Evolutionary conservation across 2,329 filamentous ascomycete genomes (phyloP), one percentile per base, ranked within the genome.

Genomic region (Ceratocystis colombiana): DNA sequence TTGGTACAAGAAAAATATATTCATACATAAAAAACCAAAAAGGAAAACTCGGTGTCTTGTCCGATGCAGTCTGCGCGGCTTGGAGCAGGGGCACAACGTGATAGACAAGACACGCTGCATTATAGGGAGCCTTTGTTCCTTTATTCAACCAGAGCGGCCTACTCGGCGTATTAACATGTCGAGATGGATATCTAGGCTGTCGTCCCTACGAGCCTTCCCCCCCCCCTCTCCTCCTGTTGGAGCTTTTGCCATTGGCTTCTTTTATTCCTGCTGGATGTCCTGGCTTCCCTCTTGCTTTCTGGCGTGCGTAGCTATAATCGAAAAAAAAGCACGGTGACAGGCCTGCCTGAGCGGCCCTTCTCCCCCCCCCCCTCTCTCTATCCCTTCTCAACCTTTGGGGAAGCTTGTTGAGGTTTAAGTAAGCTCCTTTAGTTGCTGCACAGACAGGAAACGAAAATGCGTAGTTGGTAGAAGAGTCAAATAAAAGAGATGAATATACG

Each of bases 1-100:
- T 59, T 59, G 55, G 55, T 17, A 64, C 62, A 37, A 64, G 46
- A 37, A 64, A 63, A 64, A 53, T 64, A 30, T 64, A 62, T 30
- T 28, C 44, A 55, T 53, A 50, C 46, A 20, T 28, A 8, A 64
- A 64, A 53, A 45, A 48, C 45, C 30, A 62, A 2, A n/a, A 15
- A 15, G 20, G 28, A 45, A 22, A 55, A 46, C 30, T 15, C 3
- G n/a, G 28, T 17, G 1, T 57, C 22, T 57, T 33, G 22, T 28
- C 12, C n/a, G 53, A 57, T 33, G 7, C 5, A 10, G 25, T 25
- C 48, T 48, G 46, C 17, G 46, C 46, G 5, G 46, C 17, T 22
- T 48, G 46, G 12, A 10, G 48, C 20, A 53, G 25, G 48, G 48
- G 48, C 20, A 41, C 37, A 53, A 53, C 15, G 48, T 53, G 48